phyloP scores from a whole-genome alignment of 257 asterid species.

The Nicotiana undulata region DNA sequence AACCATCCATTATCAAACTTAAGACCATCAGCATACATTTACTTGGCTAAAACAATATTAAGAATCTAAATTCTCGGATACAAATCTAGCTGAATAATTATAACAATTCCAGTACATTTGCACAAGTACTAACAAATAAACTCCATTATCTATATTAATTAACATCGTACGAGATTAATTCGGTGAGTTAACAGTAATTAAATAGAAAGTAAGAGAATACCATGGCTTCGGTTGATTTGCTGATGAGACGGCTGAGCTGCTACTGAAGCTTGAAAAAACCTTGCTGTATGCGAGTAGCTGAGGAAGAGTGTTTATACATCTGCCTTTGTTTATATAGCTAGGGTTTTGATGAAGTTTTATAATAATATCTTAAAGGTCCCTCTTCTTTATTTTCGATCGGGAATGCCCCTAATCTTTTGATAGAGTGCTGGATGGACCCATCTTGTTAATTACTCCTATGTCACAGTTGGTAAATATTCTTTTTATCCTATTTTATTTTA shows the following conservation, averaged over 20 bases:
- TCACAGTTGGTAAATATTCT: neutral
- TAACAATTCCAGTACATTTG: neutral
- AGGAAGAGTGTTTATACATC: neutral
- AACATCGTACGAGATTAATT: too few species aligned
- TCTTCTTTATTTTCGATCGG: neutral
- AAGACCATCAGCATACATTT: neutral
- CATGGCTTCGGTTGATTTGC: conserved; percentile 2
- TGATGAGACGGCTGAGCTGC: neutral
- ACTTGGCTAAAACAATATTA: too few species aligned
- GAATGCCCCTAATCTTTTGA: neutral
- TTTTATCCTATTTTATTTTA: neutral
- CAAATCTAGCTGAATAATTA: neutral
- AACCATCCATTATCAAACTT: neutral
- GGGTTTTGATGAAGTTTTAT: neutral
- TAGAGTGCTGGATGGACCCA: neutral
- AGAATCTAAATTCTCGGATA: neutral
- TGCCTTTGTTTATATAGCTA: conserved; percentile 1
- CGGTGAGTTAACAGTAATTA: neutral
- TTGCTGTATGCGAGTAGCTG: neutral
- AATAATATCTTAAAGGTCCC: neutral
- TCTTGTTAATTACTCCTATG: neutral
- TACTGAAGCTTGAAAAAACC: conserved; percentile 1
- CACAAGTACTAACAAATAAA: neutral
- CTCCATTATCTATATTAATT: neutral
- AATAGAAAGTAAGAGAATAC: neutral